phyloP scores from a whole-genome alignment of 805 yeast genomes.

The Candida xyloterini region DNA sequence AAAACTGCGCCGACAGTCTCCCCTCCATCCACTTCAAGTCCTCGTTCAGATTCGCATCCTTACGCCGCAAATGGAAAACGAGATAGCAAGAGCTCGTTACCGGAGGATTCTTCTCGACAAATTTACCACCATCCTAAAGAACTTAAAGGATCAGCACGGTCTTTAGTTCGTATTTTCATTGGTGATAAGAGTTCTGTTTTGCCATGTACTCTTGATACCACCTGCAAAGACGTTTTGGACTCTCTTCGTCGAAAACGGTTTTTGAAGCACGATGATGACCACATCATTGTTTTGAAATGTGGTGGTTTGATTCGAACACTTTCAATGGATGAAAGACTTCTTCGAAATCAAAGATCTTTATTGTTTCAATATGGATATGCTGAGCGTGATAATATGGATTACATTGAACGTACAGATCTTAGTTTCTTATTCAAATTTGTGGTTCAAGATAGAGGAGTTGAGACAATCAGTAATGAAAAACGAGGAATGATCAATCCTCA shows the following conservation, averaged over 20 bases:
- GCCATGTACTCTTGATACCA: constrained; percentile 73
- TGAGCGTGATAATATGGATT: constrained; percentile 71
- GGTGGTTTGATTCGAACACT: constrained; percentile 75
- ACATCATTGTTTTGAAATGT: constrained; percentile 68
- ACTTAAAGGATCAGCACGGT: constrained; percentile 31
- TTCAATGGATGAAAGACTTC: constrained; percentile 70
- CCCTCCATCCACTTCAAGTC: constrained; percentile 9
- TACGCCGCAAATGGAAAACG: constrained; percentile 4
- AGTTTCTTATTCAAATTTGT: constrained; percentile 80
- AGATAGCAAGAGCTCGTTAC: constrained; percentile 7
- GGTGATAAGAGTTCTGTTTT: constrained; percentile 80
- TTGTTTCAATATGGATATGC: constrained; percentile 74
- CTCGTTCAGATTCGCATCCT: constrained; percentile 4
- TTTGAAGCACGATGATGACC: constrained; percentile 65
- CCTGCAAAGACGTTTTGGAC: constrained; percentile 70
- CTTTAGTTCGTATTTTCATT: constrained; percentile 66
- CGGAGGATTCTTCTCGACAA: constrained; percentile 13
- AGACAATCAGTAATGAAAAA: constrained; percentile 31
- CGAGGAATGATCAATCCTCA: constrained; percentile 55
- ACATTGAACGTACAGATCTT: constrained; percentile 79
- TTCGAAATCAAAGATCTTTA: constrained; percentile 71
- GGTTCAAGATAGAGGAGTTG: constrained; percentile 64
- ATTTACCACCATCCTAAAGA: constrained; percentile 21
- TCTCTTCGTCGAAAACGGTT: constrained; percentile 76
- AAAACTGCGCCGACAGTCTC: constrained; percentile 15